Evolutionary conservation across 371 early-diverging fungal genomes (phyloP), one percentile per base, ranked within the genome.

Genomic region (Mucor plumbeus): DNA sequence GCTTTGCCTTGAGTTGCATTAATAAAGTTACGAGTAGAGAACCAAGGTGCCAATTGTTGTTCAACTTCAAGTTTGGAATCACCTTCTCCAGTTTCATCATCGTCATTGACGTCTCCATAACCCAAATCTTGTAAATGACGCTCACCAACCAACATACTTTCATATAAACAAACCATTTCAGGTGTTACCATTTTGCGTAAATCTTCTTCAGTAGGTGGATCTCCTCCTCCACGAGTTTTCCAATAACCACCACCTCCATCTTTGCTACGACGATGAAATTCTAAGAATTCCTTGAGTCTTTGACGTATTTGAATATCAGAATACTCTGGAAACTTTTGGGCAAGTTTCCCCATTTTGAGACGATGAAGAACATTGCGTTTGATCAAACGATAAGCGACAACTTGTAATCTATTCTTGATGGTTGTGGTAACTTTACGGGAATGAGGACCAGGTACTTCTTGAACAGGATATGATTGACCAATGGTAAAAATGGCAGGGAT

Each of bases 391-490:
- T 90, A 95, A 6, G 96, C 91, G 5, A 91, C 89, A 40, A 96
- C 95, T 77, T 99, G 97, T 21, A 99, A 79, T 50, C 99, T 87
- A 64, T 92, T 92, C 74, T 97, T 97, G 72, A 96, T 87, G 34
- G 94, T 94, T 4, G 96, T 91, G 13, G 96, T 98, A 17, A 97
- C 91, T 71, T 94, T 96, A 64, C 99, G 90, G 17, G 98, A 95
- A 71, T 99, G 99, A 35, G 99, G 99, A 4, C 95, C 92, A 33
- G 97, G 99, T 5, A 99, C 97, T 76, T 99, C 99, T 70, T 93
- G 91, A 41, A 95, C 79, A 10, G 99, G 99, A 67, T 96, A 97
- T 2, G 95, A 94, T 79, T 99, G 99, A 7, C 99, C 99, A n/a
- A 95, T 94, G 10, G 92, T 88, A 76, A 91, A 99, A 5, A 96